Evolutionary conservation across 176 grass and related monocot genomes (phyloP).

Genomic region (Aegilops speltoides): DNA sequence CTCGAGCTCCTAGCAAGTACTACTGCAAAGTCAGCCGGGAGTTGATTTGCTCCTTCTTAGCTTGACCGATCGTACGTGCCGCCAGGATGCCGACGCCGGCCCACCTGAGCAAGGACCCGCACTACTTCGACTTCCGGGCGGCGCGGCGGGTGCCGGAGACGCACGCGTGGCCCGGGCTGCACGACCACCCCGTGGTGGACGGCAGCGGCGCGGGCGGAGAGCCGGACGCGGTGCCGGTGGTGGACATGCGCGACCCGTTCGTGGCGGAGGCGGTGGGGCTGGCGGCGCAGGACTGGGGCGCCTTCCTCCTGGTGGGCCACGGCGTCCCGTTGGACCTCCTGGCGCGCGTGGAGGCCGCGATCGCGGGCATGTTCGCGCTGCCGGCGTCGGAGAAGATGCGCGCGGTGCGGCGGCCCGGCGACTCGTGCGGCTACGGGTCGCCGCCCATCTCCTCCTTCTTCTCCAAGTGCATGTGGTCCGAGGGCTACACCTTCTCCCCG

Average conservation of each 20-base stretch:
- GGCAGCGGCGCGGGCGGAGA: conserved; percentile 21
- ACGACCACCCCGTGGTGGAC: conserved; percentile 62
- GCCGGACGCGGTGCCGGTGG: conserved; percentile 59
- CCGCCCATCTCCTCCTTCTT: conserved; percentile 99
- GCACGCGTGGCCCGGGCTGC: conserved; percentile 71
- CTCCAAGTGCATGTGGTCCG: conserved; percentile 99
- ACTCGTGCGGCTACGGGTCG: conserved; percentile 74
- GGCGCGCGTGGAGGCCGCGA: conserved; percentile 52
- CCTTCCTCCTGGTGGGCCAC: conserved; percentile 72
- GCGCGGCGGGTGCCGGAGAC: conserved; percentile 72
- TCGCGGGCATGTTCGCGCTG: conserved; percentile 76
- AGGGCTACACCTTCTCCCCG: conserved; percentile 93
- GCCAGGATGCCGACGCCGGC: conserved; percentile 52
- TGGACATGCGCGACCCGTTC: conserved; percentile 48
- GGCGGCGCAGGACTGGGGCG: conserved; percentile 82
- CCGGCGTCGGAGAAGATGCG: conserved; percentile 63
- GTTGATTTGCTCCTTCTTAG: not conserved
- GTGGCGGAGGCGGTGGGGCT: conserved; percentile 8
- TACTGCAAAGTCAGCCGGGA: not conserved
- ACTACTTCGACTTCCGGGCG: conserved; percentile 43
- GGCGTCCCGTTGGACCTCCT: conserved; percentile 45
- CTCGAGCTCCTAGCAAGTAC: not conserved
- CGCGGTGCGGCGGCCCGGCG: conserved; percentile 54
- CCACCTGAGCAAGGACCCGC: conserved; percentile 44
- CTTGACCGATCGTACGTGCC: not conserved